These are phyloP conservation scores for Mortierella alpina DNA, from an alignment of 192 early-diverging fungal genomes.

Conservation along the genomic window DNA sequence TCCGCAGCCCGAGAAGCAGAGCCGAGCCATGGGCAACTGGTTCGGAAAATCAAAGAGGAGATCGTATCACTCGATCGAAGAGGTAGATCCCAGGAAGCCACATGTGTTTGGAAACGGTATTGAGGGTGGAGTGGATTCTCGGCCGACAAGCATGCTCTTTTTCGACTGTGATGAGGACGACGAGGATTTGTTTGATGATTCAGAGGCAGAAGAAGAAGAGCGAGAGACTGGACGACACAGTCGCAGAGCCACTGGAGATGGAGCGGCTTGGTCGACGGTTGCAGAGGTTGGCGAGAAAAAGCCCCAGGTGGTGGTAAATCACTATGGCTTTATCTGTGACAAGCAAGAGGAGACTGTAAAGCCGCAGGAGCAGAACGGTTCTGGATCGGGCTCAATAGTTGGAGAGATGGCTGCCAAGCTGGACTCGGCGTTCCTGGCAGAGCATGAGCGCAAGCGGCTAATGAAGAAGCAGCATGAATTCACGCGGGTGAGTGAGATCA, in stretches of 20 bases:
- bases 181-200: conserved; percentile 25
- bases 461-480: conserved; percentile 37
- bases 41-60: conserved; percentile 32
- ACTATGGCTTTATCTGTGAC: conserved; percentile 41
- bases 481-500: conserved; percentile 24
- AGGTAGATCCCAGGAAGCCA: conserved; percentile 19
- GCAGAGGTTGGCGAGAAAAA: neutral
- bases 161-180: conserved; percentile 13
- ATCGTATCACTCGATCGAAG: conserved; percentile 14
- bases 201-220: conserved; percentile 25
- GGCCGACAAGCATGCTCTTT: conserved; percentile 2
- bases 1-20: conserved; percentile 6
- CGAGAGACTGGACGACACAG: neutral
- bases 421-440: conserved; percentile 8
- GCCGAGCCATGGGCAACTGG: conserved; percentile 30
- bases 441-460: conserved; percentile 20
- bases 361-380: neutral
- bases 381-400: conserved; percentile 6
- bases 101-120: conserved; percentile 29
- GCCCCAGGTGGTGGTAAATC: conserved; percentile 13
- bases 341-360: conserved; percentile 16
- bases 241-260: neutral
- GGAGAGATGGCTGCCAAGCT: conserved; percentile 14
- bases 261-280: too few species aligned
- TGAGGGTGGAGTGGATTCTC: conserved; percentile 28